Percentiles rank a stretch among this genome's conserved stretches.
These are phyloP conservation scores for Diplocarpon rosae DNA, from an alignment of 2,329 filamentous ascomycete species.

Conservation along the genomic window DNA sequence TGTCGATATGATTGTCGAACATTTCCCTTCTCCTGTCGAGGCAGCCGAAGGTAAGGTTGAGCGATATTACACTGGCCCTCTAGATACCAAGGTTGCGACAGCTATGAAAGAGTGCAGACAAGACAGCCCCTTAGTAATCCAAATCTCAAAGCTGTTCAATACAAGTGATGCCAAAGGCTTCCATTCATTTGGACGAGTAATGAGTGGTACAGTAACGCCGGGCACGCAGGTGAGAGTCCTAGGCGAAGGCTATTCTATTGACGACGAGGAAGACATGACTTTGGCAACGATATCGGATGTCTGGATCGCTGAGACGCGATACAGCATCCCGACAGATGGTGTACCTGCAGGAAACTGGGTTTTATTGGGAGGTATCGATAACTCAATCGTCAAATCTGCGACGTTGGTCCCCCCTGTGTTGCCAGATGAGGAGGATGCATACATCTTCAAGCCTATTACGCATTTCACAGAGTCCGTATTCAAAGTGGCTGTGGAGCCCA, in stretches of 20 bases:
- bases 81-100: constrained; percentile 69
- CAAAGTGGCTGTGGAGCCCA: constrained; percentile 94
- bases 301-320: constrained; percentile 84
- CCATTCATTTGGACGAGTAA: constrained; percentile 77
- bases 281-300: constrained; percentile 74
- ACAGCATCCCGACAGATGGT: constrained; percentile 84
- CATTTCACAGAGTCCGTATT: constrained; percentile 97
- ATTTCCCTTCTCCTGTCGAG: constrained; percentile 77
- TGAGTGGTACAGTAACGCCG: constrained; percentile 81
- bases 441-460: constrained; percentile 85
- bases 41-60: constrained; percentile 68
- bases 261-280: constrained; percentile 97
- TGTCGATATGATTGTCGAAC: constrained; percentile 87
- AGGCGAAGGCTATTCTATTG: constrained; percentile 88
- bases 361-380: constrained; percentile 85
- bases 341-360: constrained; percentile 92
- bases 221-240: constrained; percentile 80
- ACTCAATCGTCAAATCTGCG: constrained; percentile 95
- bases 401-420: constrained; percentile 75
- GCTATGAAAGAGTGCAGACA: constrained; percentile 77
- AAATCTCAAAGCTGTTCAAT: constrained; percentile 89
- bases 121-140: constrained; percentile 82
- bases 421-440: constrained; percentile 80
- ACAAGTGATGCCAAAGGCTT: constrained; percentile 85
- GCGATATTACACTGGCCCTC: constrained; percentile 82